Evolutionary conservation across 768 basidiomycete genomes (phyloP).

Genomic region (Epithele typhae): DNA sequence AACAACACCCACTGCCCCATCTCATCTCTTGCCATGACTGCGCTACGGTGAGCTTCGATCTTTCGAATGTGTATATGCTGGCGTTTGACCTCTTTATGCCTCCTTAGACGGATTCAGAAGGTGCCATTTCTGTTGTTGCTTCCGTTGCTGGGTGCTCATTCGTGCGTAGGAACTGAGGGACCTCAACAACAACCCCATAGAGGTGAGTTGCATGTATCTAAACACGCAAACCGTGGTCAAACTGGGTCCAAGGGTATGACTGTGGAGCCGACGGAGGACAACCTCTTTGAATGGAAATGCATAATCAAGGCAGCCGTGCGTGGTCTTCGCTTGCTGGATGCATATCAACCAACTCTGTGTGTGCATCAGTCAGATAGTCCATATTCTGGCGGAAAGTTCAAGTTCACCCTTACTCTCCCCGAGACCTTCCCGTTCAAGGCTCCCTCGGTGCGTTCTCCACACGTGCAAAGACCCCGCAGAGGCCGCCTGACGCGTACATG

Average conservation of each 20-base stretch:
- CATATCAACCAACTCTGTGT: not conserved
- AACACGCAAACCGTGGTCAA: not conserved
- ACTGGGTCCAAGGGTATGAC: constrained; percentile 46
- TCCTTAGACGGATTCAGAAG: constrained; percentile 67
- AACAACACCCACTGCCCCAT: too few species aligned
- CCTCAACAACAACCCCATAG: constrained; percentile 57
- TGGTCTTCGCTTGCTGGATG: constrained; percentile 1
- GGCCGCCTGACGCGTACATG: not conserved
- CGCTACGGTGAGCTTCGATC: too few species aligned
- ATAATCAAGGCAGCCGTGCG: constrained; percentile 69
- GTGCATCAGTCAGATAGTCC: constrained; percentile 63
- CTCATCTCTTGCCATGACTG: too few species aligned
- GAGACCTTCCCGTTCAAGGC: constrained; percentile 86
- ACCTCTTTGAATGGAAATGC: constrained; percentile 76
- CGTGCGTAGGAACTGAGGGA: constrained; percentile 59
- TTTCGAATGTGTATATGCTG: too few species aligned
- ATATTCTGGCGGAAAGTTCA: constrained; percentile 79
- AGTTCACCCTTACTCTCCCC: constrained; percentile 70
- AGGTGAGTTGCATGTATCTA: constrained; percentile 34
- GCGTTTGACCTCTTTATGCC: too few species aligned
- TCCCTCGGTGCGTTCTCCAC: constrained; percentile 49
- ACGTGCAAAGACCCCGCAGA: not conserved
- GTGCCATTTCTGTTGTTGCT: constrained; percentile 39
- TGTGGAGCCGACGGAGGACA: constrained; percentile 63
- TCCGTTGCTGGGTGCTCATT: constrained; percentile 6